Base-by-base conservation (phyloP, 2,329 filamentous ascomycete genomes). In the Aspergillus uvarum region DNA sequence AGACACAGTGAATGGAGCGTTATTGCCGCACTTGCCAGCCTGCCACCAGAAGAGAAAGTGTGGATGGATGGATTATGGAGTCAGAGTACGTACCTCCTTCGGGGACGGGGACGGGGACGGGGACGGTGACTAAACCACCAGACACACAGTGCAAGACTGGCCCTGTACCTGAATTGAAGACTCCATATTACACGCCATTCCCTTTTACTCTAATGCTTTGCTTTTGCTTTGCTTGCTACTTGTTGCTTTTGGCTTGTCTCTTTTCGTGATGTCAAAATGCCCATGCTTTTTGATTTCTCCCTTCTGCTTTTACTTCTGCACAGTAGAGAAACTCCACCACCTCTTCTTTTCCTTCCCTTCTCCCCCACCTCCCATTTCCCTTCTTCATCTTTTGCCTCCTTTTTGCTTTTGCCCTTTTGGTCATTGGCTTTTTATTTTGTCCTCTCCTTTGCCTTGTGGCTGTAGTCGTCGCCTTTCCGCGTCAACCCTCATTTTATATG, bases 331-430 rank as follows among this genome's bases (percentile, higher is more conserved):
- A 47, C 44, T 35, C 53, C 38, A 47, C 53, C 31, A 47, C 53
- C 31, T 50, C 42, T 48, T 26, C 22, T 48, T 55, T 21, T 16
- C 21, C 21, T 31, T 29, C 8, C 26, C 26, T 29, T 29, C 26
- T 29, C 26, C 26, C 26, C 8, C 26, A 7, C 52, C n/a, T 11
- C 14, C 22, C 42, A 48, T 54, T 19, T 48, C 42, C 52, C 26
- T 19, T 48, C 42, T 21, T 31, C 47, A 53, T 51, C 19, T 24
- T 26, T 56, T 54, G 11, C 53, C 42, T 49, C 58, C 47, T 60
- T 63, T 60, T 64, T 49, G 47, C 56, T 59, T 59, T 58, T 60
- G 44, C 26, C 32, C 38, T 59, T 53, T 48, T 54, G 50, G 56
- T 58, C 54, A 47, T 51, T 55, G 29, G 55, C 32, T 56, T 59